Evolutionary conservation across 2,329 filamentous ascomycete genomes (phyloP).

Genomic region (Lecanicillium sp.): DNA sequence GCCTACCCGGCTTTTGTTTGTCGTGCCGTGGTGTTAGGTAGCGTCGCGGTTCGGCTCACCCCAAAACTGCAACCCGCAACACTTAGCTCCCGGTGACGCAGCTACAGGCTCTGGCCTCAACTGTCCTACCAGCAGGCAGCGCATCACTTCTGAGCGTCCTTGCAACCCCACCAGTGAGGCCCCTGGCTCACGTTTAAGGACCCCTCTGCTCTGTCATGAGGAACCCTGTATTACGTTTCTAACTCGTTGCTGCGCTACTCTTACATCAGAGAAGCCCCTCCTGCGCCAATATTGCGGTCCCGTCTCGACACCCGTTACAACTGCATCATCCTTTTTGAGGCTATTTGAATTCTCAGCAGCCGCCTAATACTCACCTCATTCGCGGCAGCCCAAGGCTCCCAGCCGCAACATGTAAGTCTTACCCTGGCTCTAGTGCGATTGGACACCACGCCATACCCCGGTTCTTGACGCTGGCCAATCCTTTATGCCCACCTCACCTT

Average conservation of each 20-base stretch:
- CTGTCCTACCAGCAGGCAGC: not conserved
- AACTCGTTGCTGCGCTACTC: not conserved
- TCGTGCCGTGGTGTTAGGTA: no score
- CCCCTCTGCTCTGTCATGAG: conserved; percentile 7
- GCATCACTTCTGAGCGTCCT: not conserved
- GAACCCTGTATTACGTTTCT: conserved; percentile 1
- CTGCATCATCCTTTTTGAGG: not conserved
- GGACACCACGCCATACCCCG: conserved; percentile 2
- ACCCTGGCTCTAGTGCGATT: not conserved
- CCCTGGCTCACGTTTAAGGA: conserved; percentile 2
- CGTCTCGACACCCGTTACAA: not conserved
- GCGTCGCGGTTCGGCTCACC: no score
- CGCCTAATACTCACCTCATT: conserved; percentile 1
- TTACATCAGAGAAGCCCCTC: not conserved
- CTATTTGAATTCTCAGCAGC: not conserved
- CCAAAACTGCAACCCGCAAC: no score
- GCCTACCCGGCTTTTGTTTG: no score
- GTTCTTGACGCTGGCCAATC: no score
- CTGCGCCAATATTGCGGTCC: not conserved
- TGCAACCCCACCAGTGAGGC: conserved; percentile 2
- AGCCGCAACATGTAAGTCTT: conserved; percentile 27
- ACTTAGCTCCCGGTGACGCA: no score
- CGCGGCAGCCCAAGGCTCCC: conserved; percentile 8
- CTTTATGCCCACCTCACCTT: no score
- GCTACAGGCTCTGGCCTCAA: not conserved